Evolutionary conservation across 1,284 basidiomycete genomes (phyloP), one percentile per base, ranked within the genome.

Genomic region (Irpex rosettiformis): DNA sequence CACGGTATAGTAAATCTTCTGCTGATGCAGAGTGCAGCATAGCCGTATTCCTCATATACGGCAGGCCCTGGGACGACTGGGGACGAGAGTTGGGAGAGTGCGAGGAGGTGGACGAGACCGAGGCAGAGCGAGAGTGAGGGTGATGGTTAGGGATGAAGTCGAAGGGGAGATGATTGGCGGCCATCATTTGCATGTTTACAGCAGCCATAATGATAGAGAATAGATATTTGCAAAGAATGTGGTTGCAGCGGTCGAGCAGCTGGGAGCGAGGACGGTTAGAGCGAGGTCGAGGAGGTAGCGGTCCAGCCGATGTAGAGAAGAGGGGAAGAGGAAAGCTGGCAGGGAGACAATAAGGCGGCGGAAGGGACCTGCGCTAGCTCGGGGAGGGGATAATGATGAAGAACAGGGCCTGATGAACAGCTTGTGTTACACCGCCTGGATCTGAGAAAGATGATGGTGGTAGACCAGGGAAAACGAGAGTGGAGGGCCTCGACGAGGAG

Each of bases 121-220:
- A 92, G 71, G 80, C 83, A 52, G 89, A 90, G 70, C 89, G 83
- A 42, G 89, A 89, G 71, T 89, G 88, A 61, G 77, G 76, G 68
- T 80, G 78, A 62, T 79, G 81, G 60, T 79, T 72, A 53, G 84
- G 83, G 57, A 88, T 74, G 72, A 88, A 89, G 71, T 51, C 43
- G 57, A 89, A 87, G 74, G 89, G 81, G 63, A 85, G 79, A 67
- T 85, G 75, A 72, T 76, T 80, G 62, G 81, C 74, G 63, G 84
- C 77, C 79, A 88, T 85, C 73, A 85, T 77, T 71, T 89, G 87
- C 64, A 88, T 79, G 74, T 87, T 88, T 72, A 88, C 82, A 69
- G 86, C 82, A 72, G 86, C 81, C 86, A 89, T 88, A 64, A 62
- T 65, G 64, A 65, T 66, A 66, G 48, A 56, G 45, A 66, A 66